Conservation (phyloP, 2,329 filamentous ascomycete species). For the Fusarium haematococcum region DNA sequence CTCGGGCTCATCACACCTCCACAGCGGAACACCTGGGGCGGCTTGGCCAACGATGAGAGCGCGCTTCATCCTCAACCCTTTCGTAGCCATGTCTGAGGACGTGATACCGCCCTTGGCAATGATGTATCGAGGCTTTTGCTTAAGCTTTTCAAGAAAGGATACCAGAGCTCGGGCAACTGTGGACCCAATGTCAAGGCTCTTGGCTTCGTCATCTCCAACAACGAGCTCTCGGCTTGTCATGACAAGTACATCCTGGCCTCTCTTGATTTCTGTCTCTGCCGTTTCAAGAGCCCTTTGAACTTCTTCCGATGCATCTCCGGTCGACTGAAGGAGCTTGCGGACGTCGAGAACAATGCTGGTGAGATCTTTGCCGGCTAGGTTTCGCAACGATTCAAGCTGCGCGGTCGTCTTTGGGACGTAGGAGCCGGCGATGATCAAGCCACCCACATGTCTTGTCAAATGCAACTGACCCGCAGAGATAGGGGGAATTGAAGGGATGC, state of each 20-base stretch:
- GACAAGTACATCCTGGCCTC: constrained; percentile 65
- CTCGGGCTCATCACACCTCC: constrained; percentile 66
- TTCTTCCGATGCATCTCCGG: constrained; percentile 47
- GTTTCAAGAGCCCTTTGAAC: constrained; percentile 46
- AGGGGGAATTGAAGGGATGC: constrained; percentile 62
- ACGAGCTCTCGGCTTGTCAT: constrained; percentile 70
- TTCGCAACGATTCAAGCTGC: constrained; percentile 62
- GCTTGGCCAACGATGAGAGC: constrained; percentile 68
- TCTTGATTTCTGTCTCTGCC: constrained; percentile 54
- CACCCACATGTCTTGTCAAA: too few species aligned
- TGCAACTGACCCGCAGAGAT: too few species aligned
- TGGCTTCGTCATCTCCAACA: constrained; percentile 57
- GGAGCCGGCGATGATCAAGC: constrained; percentile 66
- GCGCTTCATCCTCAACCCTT: constrained; percentile 64
- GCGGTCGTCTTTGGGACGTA: constrained; percentile 71
- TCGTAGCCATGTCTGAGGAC: constrained; percentile 68
- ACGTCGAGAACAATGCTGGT: constrained; percentile 62
- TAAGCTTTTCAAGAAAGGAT: constrained; percentile 58
- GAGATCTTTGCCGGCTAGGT: constrained; percentile 55
- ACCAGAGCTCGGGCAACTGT: constrained; percentile 64
- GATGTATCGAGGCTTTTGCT: constrained; percentile 64
- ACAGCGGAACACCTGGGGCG: constrained; percentile 67
- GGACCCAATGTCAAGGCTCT: constrained; percentile 66
- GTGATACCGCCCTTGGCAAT: constrained; percentile 72
- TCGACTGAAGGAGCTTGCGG: constrained; percentile 58